phyloP scores from a whole-genome alignment of 768 basidiomycete genomes.

The Psilocybe cubensis region DNA sequence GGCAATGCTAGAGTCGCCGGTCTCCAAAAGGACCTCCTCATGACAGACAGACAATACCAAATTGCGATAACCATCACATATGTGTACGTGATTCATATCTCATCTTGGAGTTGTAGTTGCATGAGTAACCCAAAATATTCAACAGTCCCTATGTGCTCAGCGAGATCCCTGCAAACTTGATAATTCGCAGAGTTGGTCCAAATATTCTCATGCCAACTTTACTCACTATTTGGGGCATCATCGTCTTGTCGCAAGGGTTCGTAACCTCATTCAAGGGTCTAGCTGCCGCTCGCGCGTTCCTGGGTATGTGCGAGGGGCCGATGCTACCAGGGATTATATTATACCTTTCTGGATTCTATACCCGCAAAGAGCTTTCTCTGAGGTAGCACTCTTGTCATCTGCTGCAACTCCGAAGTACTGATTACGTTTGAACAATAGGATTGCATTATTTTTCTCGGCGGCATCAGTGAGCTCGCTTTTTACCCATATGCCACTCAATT shows the following conservation, averaged over 20 bases:
- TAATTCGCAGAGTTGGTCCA: constrained; percentile 48
- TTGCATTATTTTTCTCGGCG: constrained; percentile 41
- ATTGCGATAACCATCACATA: constrained; percentile 34
- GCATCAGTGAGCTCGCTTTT: constrained; percentile 32
- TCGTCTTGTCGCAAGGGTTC: constrained; percentile 49
- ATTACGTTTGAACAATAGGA: too few relatives aligned
- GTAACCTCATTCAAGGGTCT: constrained; percentile 48
- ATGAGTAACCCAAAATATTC: background rate
- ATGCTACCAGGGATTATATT: constrained; percentile 40
- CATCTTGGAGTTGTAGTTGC: background rate
- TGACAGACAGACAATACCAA: constrained; percentile 43
- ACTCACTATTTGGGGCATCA: constrained; percentile 53
- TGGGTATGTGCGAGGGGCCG: constrained; percentile 55
- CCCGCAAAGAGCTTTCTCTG: constrained; percentile 24
- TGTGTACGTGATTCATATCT: constrained; percentile 21
- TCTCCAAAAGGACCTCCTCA: constrained; percentile 43
- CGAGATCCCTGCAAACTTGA: constrained; percentile 52
- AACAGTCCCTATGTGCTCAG: constrained; percentile 44
- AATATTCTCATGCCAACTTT: constrained; percentile 50
- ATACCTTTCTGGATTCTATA: constrained; percentile 42
- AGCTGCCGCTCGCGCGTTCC: constrained; percentile 51
- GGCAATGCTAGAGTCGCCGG: constrained; percentile 53
- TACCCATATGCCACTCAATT: background rate
- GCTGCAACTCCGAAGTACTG: background rate
- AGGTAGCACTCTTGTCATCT: constrained; percentile 5